Conservation (phyloP, 345 rosid species). For the Jatropha curcas region DNA sequence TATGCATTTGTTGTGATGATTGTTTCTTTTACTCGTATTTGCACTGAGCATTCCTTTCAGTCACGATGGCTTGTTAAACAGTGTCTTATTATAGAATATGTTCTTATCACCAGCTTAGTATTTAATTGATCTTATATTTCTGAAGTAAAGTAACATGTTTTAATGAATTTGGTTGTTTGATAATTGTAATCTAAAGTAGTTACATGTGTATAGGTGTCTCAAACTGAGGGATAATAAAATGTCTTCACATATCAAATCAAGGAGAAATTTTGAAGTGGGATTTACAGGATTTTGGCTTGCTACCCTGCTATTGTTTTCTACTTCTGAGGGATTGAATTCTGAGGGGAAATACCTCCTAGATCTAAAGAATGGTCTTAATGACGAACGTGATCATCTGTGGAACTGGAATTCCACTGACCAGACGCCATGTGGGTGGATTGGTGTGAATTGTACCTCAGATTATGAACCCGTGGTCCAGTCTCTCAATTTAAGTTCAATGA, state of each 20-base stretch:
- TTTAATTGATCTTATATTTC: not conserved
- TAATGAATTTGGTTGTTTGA: not conserved
- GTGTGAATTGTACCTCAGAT: constrained; percentile 51
- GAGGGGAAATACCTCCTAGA: constrained; percentile 37
- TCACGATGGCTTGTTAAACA: not conserved
- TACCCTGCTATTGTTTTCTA: constrained; percentile 6
- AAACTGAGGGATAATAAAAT: constrained; percentile 22
- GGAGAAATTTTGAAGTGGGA: constrained; percentile 32
- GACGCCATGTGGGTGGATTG: constrained; percentile 71
- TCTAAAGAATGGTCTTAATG: constrained; percentile 54
- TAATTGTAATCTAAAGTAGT: constrained; percentile 16
- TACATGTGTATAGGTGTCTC: constrained; percentile 27
- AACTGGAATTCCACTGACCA: constrained; percentile 60
- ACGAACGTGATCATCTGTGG: constrained; percentile 44
- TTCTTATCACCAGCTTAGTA: not conserved
- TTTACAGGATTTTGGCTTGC: constrained; percentile 34
- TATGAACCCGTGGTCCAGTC: constrained; percentile 45
- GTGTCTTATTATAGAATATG: not conserved
- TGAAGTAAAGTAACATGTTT: not conserved
- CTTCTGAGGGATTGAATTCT: constrained; percentile 28
- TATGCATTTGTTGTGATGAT: not conserved
- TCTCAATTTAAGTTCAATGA: constrained; percentile 49
- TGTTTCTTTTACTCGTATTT: not conserved
- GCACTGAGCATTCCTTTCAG: not conserved
- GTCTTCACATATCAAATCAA: constrained; percentile 21